Evolutionary conservation across 345 rosid genomes (phyloP).

Genomic region (Alliaria petiolata): DNA sequence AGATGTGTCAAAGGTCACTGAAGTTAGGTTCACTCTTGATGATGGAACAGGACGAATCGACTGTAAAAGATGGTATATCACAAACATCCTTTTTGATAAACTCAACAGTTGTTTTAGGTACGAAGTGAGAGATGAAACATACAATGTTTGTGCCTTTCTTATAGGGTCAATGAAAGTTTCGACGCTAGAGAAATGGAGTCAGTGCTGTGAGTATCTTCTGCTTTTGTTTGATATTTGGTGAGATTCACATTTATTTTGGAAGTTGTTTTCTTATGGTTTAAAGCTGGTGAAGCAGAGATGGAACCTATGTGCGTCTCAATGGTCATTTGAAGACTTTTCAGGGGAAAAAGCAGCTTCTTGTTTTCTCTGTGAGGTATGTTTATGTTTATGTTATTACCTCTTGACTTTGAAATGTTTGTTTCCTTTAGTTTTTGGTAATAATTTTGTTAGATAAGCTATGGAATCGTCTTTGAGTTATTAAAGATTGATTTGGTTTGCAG

Average conservation of each 20-base stretch:
- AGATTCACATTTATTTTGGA: background rate
- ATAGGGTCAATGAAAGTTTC: slow-evolving; percentile 68
- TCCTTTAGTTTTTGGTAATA: background rate
- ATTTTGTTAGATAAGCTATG: background rate
- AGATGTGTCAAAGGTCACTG: slow-evolving; percentile 57
- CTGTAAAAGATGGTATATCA: slow-evolving; percentile 47
- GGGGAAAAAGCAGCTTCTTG: slow-evolving; percentile 57
- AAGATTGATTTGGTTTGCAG: slow-evolving; percentile 38
- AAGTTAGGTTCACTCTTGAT: slow-evolving; percentile 61
- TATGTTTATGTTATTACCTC: background rate
- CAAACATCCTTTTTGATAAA: background rate
- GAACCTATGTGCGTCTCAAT: slow-evolving; percentile 66
- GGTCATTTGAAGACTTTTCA: slow-evolving; percentile 78
- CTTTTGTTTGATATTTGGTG: background rate
- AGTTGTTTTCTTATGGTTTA: background rate
- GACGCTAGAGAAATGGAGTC: slow-evolving; percentile 71
- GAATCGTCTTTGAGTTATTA: background rate
- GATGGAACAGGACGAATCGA: slow-evolving; percentile 87
- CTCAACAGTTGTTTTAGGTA: background rate
- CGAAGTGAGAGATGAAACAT: background rate
- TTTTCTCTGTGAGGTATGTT: slow-evolving; percentile 50
- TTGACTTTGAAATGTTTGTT: background rate
- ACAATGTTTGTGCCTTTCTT: background rate
- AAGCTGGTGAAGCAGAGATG: slow-evolving; percentile 48
- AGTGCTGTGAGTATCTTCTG: slow-evolving; percentile 43